Evolutionary conservation across 352 stramenopile species (phyloP), one percentile per base, ranked within the genome.

Genomic region (Blastocystis sp.): DNA sequence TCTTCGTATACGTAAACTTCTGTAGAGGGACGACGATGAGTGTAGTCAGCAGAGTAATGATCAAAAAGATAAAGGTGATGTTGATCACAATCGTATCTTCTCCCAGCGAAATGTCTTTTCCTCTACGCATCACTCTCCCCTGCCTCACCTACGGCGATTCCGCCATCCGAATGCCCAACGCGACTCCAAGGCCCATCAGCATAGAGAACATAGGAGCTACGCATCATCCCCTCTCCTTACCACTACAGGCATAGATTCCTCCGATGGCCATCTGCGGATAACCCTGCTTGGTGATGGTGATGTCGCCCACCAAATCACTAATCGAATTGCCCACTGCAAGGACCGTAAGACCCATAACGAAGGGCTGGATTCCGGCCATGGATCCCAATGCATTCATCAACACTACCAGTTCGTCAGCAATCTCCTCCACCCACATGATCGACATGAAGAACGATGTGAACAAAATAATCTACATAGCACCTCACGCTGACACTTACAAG

Each of bases 371-470:
- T n/a, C 92, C 91, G 18, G 92, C 90, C 3, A 94, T 90, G 18
- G 93, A 92, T 15, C 93, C 94, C 8, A 92, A 39, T 0, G 93
- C 93, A 43, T 94, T 91, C 15, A 97, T 90, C 37, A 96, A 76
- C 15, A 92, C 92, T 76, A 97, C 93, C 0, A 97, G 79, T 64
- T 97, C 94, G 61, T 92, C 94, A 5, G 94, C 94, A 43, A 97
- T 91, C 1, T 93, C 91, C 90, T 96, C 97, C 87, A 97, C 96
- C 95, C 94, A 97, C 68, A 93, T 93, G 23, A 97, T 93, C 76
- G 93, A 96, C 34, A 89, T 90, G n/a, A 89, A 54, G 50, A 84
- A 84, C 6, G 73, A 56, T 3, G 68, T 43, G 29, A 84, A 84
- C 20, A 84, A 34, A 29, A 84, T 45, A 6, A 59, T 59, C 50